These are phyloP conservation scores for Saccharomyces hybrid DNA, from an alignment of 1,139 yeast genomes.

Conservation along the genomic window DNA sequence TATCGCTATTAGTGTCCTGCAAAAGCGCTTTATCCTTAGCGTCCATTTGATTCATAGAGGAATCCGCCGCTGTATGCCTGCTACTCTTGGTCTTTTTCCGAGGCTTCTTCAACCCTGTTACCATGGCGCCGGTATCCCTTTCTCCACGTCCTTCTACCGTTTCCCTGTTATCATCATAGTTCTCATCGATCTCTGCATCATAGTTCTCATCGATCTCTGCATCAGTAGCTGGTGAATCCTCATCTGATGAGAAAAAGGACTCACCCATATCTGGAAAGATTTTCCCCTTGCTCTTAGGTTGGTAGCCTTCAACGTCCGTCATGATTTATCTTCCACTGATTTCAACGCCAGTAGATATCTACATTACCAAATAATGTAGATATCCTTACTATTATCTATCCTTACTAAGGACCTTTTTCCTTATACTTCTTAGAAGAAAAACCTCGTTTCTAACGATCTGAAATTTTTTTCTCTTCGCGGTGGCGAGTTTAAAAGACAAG, in stretches of 20 bases:
- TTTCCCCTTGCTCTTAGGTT: neutral
- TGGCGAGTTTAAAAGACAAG: neutral
- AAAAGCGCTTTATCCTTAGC: slow-evolving; percentile 29
- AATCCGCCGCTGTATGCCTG: slow-evolving; percentile 9
- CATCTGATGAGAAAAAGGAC: slow-evolving; percentile 1
- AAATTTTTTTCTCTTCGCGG: neutral
- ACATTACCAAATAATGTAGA: neutral
- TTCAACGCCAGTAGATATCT: neutral
- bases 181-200: too few species aligned
- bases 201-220: too few species aligned
- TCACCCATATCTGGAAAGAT: slow-evolving; percentile 1
- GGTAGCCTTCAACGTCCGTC: neutral
- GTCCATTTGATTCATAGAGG: slow-evolving; percentile 26
- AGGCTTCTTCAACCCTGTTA: slow-evolving; percentile 1
- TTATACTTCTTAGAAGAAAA: neutral
- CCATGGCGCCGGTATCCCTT: slow-evolving; percentile 1
- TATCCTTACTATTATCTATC: neutral
- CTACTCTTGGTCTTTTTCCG: slow-evolving; percentile 9
- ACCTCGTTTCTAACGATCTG: neutral
- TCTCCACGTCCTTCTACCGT: neutral
- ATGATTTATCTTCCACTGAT: neutral
- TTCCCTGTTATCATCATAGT: neutral
- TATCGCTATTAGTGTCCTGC: slow-evolving; percentile 40
- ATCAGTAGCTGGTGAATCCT: neutral
- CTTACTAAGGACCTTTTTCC: neutral